phyloP scores from a whole-genome alignment of 257 asterid species.

The Forsythia viridissima region DNA sequence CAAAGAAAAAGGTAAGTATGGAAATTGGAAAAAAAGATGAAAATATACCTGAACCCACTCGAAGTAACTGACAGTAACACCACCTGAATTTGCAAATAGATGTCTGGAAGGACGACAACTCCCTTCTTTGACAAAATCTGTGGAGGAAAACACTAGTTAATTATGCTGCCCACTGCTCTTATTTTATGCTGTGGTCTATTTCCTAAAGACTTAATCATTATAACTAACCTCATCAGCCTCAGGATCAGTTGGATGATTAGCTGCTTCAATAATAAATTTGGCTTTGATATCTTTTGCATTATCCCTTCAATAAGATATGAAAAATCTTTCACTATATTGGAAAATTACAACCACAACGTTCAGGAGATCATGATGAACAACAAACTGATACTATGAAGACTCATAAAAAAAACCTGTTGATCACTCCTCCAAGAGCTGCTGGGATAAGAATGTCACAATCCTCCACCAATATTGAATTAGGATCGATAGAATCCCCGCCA shows the following conservation, averaged over 20 bases:
- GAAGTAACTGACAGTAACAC: constrained; percentile 81
- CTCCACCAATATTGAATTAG: constrained; percentile 54
- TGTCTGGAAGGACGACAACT: constrained; percentile 77
- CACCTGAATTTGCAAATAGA: constrained; percentile 83
- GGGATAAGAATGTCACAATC: constrained; percentile 90
- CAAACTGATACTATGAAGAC: neutral
- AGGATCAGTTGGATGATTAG: constrained; percentile 92
- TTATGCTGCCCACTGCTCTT: neutral
- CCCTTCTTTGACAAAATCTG: constrained; percentile 80
- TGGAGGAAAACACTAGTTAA: neutral
- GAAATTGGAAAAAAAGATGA: neutral
- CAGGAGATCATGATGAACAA: neutral
- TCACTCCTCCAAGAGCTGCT: constrained; percentile 93
- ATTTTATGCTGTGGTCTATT: neutral
- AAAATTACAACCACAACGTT: neutral
- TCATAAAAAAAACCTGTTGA: constrained; percentile 48
- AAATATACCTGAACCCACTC: constrained; percentile 88
- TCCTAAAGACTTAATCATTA: neutral
- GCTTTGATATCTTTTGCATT: constrained; percentile 80
- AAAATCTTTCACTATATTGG: neutral
- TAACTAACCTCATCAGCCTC: constrained; percentile 82
- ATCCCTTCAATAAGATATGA: constrained; percentile 45
- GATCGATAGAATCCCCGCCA: constrained; percentile 58
- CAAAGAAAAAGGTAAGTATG: neutral
- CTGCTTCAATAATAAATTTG: constrained; percentile 79